phyloP scores from a whole-genome alignment of 2,329 filamentous ascomycete genomes.

The Colletotrichum caudatum region DNA sequence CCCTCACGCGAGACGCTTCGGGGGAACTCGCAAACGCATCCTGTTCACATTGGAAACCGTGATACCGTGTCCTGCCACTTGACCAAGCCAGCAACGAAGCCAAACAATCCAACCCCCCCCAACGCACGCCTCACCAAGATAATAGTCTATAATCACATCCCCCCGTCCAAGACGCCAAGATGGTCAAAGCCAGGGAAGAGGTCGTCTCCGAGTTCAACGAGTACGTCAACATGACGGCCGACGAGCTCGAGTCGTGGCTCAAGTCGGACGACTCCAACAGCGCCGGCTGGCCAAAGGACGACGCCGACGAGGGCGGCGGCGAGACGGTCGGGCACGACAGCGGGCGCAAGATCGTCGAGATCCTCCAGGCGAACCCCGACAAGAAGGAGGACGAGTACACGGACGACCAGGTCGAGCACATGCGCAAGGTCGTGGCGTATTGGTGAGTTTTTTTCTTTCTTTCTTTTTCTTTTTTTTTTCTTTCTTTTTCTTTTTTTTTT shows the following conservation, averaged over 20 bases:
- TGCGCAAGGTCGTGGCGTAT: slow-evolving; percentile 73
- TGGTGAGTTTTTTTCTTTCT: slow-evolving; percentile 57
- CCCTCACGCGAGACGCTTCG: not conserved
- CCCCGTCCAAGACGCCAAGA: slow-evolving; percentile 11
- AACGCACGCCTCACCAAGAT: not conserved
- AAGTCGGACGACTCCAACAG: slow-evolving; percentile 67
- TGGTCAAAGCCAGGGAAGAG: slow-evolving; percentile 47
- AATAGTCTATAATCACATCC: not conserved
- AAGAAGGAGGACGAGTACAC: slow-evolving; percentile 69
- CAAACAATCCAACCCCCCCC: not conserved
- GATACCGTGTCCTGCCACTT: not conserved
- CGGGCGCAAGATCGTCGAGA: slow-evolving; percentile 72
- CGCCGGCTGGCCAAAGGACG: slow-evolving; percentile 71
- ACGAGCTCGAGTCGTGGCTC: slow-evolving; percentile 72
- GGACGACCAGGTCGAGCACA: slow-evolving; percentile 66
- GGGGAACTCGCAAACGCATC: no score
- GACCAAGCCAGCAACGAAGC: not conserved
- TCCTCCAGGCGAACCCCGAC: slow-evolving; percentile 70
- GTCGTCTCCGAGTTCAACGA: slow-evolving; percentile 71
- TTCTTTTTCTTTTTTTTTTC: no score
- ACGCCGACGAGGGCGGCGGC: slow-evolving; percentile 62
- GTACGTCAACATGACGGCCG: slow-evolving; percentile 73
- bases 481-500: not conserved
- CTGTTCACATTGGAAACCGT: not conserved
- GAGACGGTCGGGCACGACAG: slow-evolving; percentile 75